A percentile compares a stretch with the other conserved stretches of the same genome.
phyloP scores from a whole-genome alignment of 306 rosid genomes.

The Abrus pulchellus region DNA sequence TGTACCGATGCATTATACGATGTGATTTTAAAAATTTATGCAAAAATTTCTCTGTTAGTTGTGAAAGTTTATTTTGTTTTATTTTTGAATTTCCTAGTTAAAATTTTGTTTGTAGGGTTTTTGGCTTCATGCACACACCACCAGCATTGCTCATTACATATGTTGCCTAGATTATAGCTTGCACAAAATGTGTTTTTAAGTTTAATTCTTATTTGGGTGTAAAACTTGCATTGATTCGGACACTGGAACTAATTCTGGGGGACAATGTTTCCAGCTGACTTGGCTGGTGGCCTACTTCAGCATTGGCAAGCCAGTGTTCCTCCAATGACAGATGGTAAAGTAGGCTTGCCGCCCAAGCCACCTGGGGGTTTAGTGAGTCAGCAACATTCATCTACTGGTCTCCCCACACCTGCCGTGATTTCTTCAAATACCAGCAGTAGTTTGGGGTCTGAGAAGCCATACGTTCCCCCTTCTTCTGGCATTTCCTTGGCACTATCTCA shows the following conservation, averaged over 20 bases:
- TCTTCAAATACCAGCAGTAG: conserved; percentile 33
- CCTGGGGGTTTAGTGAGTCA: conserved; percentile 38
- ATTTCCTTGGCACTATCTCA: conserved; percentile 53
- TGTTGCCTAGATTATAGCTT: background rate
- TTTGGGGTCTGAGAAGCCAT: conserved; percentile 56
- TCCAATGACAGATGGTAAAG: conserved; percentile 43
- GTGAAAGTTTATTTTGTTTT: background rate
- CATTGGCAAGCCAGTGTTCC: conserved; percentile 39
- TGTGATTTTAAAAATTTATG: background rate
- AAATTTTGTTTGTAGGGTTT: background rate
- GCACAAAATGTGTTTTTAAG: conserved; percentile 6
- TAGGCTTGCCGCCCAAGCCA: conserved; percentile 28
- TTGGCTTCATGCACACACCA: background rate
- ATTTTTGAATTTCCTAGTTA: background rate
- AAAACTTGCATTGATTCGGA: conserved; percentile 7
- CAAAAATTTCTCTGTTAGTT: background rate
- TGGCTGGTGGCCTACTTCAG: conserved; percentile 49
- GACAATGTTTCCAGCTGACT: conserved; percentile 53
- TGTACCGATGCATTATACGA: background rate
- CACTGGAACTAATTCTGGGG: conserved; percentile 9
- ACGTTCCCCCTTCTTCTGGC: conserved; percentile 41
- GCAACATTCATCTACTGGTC: background rate
- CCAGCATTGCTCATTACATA: background rate
- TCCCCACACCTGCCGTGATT: conserved; percentile 26
- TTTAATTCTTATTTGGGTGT: conserved; percentile 5